Percentiles rank a stretch among this genome's conserved stretches.
These are phyloP conservation scores for Echium plantagineum DNA, from an alignment of 257 asterid species.

Conservation along the genomic window DNA sequence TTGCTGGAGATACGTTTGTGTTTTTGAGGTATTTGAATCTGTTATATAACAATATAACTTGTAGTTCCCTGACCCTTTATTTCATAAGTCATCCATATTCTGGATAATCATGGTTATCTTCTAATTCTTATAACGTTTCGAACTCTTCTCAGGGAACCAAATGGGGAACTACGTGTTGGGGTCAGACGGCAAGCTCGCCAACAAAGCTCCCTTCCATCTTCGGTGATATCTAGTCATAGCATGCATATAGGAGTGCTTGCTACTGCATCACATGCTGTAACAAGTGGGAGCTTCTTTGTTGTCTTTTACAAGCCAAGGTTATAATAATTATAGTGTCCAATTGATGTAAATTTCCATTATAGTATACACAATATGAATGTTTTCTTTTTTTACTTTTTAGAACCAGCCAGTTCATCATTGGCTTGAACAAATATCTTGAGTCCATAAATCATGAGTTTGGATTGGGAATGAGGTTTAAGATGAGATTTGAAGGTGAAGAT, in stretches of 20 bases:
- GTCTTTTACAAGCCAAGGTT: slow-evolving; percentile 83
- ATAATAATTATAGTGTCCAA: neutral
- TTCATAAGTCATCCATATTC: neutral
- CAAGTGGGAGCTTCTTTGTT: slow-evolving; percentile 45
- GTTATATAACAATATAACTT: neutral
- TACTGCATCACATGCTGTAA: slow-evolving; percentile 67
- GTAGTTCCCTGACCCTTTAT: neutral
- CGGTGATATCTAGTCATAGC: slow-evolving; percentile 79
- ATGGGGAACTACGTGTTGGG: slow-evolving; percentile 64
- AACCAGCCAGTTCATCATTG: slow-evolving; percentile 68
- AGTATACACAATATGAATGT: neutral
- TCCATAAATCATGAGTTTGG: slow-evolving; percentile 47
- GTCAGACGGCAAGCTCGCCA: slow-evolving; percentile 50
- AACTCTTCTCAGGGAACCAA: slow-evolving; percentile 40
- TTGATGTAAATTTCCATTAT: neutral
- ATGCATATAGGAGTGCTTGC: slow-evolving; percentile 86
- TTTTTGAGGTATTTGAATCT: slow-evolving; percentile 43
- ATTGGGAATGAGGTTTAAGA: slow-evolving; percentile 70
- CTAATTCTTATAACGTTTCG: neutral
- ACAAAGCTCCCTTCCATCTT: slow-evolving; percentile 62
- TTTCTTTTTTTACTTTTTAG: slow-evolving; percentile 20
- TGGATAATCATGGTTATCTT: neutral
- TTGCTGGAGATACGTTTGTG: slow-evolving; percentile 69
- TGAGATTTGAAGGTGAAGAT: slow-evolving; percentile 76
- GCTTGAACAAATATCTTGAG: slow-evolving; percentile 62